These are phyloP conservation scores for Myxozyma mucilagina DNA, from an alignment of 805 yeast species.

Conservation along the genomic window DNA sequence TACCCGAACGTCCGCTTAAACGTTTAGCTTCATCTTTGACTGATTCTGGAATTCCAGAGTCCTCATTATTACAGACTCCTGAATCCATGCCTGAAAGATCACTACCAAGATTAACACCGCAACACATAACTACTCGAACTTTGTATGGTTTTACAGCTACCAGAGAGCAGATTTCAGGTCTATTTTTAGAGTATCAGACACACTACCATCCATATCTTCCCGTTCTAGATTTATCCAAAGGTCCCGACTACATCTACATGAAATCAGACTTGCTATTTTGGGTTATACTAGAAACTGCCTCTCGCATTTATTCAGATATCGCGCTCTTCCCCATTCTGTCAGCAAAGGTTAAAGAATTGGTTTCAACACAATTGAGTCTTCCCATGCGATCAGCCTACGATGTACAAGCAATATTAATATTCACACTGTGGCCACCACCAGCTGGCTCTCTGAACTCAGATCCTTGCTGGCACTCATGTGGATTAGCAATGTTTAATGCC, in stretches of 20 bases:
- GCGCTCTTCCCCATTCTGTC: slow-evolving; percentile 27
- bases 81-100: background rate
- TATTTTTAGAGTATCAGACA: slow-evolving; percentile 69
- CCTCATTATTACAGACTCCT: background rate
- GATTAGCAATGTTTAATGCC: slow-evolving; percentile 90
- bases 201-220: slow-evolving; percentile 85
- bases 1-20: background rate
- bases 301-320: slow-evolving; percentile 57
- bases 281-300: slow-evolving; percentile 85
- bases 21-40: background rate
- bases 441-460: slow-evolving; percentile 94
- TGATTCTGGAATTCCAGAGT: background rate
- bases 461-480: slow-evolving; percentile 92
- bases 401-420: slow-evolving; percentile 86
- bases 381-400: slow-evolving; percentile 79
- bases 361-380: slow-evolving; percentile 27
- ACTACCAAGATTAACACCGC: background rate
- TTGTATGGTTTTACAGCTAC: slow-evolving; percentile 67
- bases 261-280: slow-evolving; percentile 89
- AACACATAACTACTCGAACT: slow-evolving; percentile 54
- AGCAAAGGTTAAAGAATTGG: slow-evolving; percentile 18
- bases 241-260: slow-evolving; percentile 77
- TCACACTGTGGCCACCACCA: slow-evolving; percentile 94
- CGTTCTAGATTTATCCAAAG: slow-evolving; percentile 75
- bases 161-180: slow-evolving; percentile 58